phyloP scores from a whole-genome alignment of 2,329 filamentous ascomycete species.

The Claviceps humidiphila region DNA sequence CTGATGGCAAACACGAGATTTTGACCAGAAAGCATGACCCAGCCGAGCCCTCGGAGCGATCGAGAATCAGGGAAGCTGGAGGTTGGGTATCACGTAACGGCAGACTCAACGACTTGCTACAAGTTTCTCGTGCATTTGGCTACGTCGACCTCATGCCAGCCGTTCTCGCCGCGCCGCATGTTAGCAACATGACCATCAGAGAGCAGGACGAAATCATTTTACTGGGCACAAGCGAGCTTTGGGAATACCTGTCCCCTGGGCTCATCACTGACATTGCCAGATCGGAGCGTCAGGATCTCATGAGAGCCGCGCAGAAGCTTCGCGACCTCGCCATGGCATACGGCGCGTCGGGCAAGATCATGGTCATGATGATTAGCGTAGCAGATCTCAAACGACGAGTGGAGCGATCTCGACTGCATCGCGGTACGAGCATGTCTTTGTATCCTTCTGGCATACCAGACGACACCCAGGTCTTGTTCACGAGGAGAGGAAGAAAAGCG shows the following conservation, averaged over 20 bases:
- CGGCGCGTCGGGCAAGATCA: slow-evolving; percentile 85
- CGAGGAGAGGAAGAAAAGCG: slow-evolving; percentile 50
- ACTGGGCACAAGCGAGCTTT: slow-evolving; percentile 81
- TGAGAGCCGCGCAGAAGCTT: slow-evolving; percentile 89
- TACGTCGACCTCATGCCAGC: slow-evolving; percentile 87
- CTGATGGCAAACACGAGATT: slow-evolving; percentile 69
- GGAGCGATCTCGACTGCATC: slow-evolving; percentile 58
- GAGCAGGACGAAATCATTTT: slow-evolving; percentile 91
- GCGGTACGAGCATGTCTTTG: slow-evolving; percentile 75
- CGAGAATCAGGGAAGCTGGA: slow-evolving; percentile 84
- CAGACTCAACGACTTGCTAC: slow-evolving; percentile 78
- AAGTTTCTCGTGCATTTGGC: slow-evolving; percentile 89
- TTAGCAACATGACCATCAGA: slow-evolving; percentile 62
- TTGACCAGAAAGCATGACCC: slow-evolving; percentile 90
- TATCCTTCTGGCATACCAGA: slow-evolving; percentile 63
- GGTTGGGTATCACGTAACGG: slow-evolving; percentile 94
- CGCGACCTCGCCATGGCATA: slow-evolving; percentile 93
- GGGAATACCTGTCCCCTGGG: slow-evolving; percentile 85
- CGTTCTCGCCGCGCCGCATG: slow-evolving; percentile 80
- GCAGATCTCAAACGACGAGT: slow-evolving; percentile 74
- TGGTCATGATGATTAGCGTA: slow-evolving; percentile 97
- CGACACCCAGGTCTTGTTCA: slow-evolving; percentile 50
- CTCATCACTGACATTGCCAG: slow-evolving; percentile 85
- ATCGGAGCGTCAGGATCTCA: slow-evolving; percentile 75
- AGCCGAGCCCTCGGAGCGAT: slow-evolving; percentile 68